A percentile compares a stretch with the other conserved stretches of the same genome.
These are phyloP conservation scores for Populus ilicifolia DNA, from an alignment of 345 rosid genomes.

Conservation along the genomic window DNA sequence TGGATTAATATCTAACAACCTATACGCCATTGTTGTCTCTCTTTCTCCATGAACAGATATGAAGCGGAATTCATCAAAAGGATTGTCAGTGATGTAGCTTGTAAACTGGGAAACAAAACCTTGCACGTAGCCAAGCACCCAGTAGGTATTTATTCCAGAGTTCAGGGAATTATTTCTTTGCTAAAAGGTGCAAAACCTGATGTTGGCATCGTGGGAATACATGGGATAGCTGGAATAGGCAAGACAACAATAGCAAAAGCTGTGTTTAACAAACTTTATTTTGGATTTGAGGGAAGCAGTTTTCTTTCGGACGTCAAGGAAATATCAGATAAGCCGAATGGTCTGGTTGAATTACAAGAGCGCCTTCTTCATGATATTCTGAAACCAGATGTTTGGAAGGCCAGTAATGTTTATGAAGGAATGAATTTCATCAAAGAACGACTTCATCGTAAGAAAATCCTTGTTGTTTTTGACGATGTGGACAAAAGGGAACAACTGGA, in stretches of 20 bases:
- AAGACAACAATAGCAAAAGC: constrained; percentile 11
- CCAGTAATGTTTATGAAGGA: background rate
- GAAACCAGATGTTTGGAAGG: background rate
- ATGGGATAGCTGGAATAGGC: constrained; percentile 7
- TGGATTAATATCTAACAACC: no score
- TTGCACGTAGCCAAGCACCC: background rate
- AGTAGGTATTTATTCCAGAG: background rate
- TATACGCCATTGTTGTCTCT: no score
- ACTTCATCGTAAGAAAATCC: background rate
- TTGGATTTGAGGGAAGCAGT: background rate
- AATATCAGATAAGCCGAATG: background rate
- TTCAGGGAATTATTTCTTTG: no score
- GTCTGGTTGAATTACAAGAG: background rate
- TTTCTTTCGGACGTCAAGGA: background rate
- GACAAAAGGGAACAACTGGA: background rate
- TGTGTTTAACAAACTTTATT: background rate
- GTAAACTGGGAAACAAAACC: constrained; percentile 15
- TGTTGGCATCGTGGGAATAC: background rate
- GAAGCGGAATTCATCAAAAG: constrained; percentile 29
- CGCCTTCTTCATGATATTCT: background rate
- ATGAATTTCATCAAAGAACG: background rate
- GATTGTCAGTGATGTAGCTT: constrained; percentile 21
- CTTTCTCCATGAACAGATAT: constrained; percentile 11
- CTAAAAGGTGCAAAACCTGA: no score
- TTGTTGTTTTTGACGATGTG: constrained; percentile 5